Conservation (phyloP, 2,329 filamentous ascomycete species). For the Pseudogymnoascus sp. region DNA sequence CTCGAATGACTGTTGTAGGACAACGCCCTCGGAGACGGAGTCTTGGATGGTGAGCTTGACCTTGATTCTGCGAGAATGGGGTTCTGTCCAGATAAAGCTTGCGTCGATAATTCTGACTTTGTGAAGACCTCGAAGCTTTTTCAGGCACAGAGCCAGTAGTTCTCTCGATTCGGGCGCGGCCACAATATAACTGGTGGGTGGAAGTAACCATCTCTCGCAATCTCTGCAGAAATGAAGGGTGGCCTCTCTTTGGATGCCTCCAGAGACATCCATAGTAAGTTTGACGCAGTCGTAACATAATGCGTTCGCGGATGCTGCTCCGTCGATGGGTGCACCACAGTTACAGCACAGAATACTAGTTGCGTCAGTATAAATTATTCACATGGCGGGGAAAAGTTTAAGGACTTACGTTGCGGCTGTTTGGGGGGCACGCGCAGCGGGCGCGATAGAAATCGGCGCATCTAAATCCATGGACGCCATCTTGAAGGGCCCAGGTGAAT, state of each 20-base stretch:
- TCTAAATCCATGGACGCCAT: conserved; percentile 56
- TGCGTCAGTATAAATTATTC: conserved; percentile 17
- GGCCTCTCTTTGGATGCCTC: conserved; percentile 84
- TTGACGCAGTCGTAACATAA: conserved; percentile 96
- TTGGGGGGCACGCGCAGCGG: conserved; percentile 26
- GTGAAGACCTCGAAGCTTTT: conserved; percentile 75
- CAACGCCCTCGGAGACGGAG: conserved; percentile 52
- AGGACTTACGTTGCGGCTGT: conserved; percentile 46
- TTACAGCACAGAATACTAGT: conserved; percentile 91
- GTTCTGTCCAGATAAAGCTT: conserved; percentile 96
- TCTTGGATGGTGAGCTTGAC: conserved; percentile 92
- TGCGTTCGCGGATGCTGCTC: conserved; percentile 75
- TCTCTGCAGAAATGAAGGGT: conserved; percentile 86
- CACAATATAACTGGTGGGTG: conserved; percentile 78
- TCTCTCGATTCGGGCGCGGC: conserved; percentile 84
- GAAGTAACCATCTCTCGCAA: conserved; percentile 88
- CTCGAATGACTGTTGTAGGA: conserved; percentile 90
- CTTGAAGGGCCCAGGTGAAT: conserved; percentile 17
- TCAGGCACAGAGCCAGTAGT: conserved; percentile 81
- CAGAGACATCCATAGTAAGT: conserved; percentile 84
- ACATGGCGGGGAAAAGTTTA: conserved; percentile 10
- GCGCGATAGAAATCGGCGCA: conserved; percentile 43
- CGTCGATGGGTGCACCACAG: conserved; percentile 92
- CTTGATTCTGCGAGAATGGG: conserved; percentile 84
- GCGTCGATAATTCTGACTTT: conserved; percentile 95